Percentiles rank a stretch among this genome's conserved stretches.
phyloP scores from a whole-genome alignment of 1,139 yeast species.

The Pichia inconspicua region DNA sequence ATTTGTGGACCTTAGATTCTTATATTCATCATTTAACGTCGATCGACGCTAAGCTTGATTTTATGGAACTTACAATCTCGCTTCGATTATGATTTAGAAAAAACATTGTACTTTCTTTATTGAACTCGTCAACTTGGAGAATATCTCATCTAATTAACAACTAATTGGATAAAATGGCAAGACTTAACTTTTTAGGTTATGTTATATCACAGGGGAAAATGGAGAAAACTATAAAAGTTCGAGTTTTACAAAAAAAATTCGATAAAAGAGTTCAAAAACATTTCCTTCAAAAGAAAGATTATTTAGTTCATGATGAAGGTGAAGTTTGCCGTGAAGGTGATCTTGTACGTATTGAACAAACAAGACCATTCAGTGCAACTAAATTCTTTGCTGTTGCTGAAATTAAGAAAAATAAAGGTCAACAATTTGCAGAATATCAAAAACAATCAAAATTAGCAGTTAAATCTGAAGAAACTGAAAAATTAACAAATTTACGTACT shows the following conservation, averaged over 20 bases:
- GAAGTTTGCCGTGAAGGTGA: constrained; percentile 92
- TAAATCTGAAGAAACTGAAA: constrained; percentile 49
- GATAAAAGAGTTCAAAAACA: constrained; percentile 70
- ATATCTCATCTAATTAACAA: not conserved
- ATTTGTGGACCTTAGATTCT: no score
- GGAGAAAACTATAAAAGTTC: constrained; percentile 91
- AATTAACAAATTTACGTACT: constrained; percentile 41
- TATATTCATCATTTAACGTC: no score
- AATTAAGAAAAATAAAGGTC: constrained; percentile 82
- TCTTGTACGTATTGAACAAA: constrained; percentile 84
- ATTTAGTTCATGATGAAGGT: constrained; percentile 89
- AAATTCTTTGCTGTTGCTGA: constrained; percentile 94
- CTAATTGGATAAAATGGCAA: constrained; percentile 49
- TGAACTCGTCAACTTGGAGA: no score
- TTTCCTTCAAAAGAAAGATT: constrained; percentile 71
- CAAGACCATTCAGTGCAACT: constrained; percentile 75
- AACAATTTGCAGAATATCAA: constrained; percentile 78
- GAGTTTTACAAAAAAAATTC: constrained; percentile 67
- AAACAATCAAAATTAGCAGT: constrained; percentile 64
- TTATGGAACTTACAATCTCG: no score
- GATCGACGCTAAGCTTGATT: no score
- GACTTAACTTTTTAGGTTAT: constrained; percentile 85
- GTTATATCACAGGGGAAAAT: constrained; percentile 94
- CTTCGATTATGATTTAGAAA: no score
- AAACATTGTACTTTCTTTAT: no score